Base-by-base conservation (phyloP, 768 basidiomycete species). In the Rhodotorula graminis region DNA sequence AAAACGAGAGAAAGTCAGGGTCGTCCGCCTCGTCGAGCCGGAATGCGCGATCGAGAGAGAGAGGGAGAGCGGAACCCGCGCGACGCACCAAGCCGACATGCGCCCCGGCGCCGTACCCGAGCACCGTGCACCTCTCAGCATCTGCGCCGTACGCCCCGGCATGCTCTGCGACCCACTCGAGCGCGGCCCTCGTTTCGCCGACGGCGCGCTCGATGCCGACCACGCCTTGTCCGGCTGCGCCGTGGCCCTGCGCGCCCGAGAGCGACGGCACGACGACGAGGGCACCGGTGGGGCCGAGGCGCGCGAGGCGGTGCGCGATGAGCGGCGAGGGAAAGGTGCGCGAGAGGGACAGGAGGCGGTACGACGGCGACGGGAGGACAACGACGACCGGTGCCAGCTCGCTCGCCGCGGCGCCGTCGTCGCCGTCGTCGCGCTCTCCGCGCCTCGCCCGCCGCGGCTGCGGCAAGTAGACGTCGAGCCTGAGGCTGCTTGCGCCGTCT, bases 231-330 rank as follows among this genome's bases (percentile, higher is more conserved):
- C n/a, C n/a, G n/a, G n/a, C n/a, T n/a, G n/a, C 37, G 37, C 37
- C 37, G 37, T 37, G 5, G 5, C 37, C 9, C 21, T 27, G 29
- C 59, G 18, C 23, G 58, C 21, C 52, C 37, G 63, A 60, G 31
- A 70, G n/a, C 15, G 63, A 31, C 29, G 69, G 69, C 0, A 70
- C 69, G 56, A 70, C 69, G 56, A 70, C 69, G 49, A 47, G 42
- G 19, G 44, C 52, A 12, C 63, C 37, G 5, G 37, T 37, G 9
- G 37, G 37, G 5, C 37, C 63, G 21, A 60, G 49, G 3, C 44
- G 47, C 10, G 63, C 57, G 19, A 70, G 52, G 10, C 63, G 46
- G 21, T 55, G 58, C 0, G 69, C 69, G 64, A 70, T 70, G 27
- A 49, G 37, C 7, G 69, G 37, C 11, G 40, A 37, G 25, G 69